These are phyloP conservation scores for Alternaria brassicicola DNA, from an alignment of 2,329 filamentous ascomycete species.

Conservation along the genomic window DNA sequence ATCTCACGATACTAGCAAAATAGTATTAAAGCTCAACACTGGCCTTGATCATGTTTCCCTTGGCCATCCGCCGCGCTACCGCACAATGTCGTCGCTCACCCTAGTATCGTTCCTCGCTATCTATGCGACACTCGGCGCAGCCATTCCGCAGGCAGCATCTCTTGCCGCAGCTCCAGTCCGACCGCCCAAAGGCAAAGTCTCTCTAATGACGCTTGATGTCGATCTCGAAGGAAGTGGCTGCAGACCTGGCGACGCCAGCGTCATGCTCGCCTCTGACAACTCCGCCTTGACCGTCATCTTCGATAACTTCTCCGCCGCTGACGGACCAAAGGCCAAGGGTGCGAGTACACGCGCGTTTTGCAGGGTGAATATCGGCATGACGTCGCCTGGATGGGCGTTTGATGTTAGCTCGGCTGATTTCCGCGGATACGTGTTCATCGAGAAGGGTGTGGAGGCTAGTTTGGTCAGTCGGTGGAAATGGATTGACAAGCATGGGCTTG, in stretches of 20 bases:
- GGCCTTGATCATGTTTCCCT: background rate
- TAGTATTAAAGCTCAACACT: background rate
- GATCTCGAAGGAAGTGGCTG: constrained; percentile 35
- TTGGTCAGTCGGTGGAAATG: constrained; percentile 40
- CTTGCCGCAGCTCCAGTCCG: constrained; percentile 5
- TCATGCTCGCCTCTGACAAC: constrained; percentile 28
- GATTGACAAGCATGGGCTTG: constrained; percentile 28
- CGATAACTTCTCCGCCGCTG: constrained; percentile 34
- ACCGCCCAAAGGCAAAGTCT: constrained; percentile 24
- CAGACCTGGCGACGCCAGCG: constrained; percentile 26
- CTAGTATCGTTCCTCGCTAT: background rate
- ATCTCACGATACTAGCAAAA: too few relatives aligned
- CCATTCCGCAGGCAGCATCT: background rate
- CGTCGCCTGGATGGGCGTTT: constrained; percentile 33
- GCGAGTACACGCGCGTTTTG: constrained; percentile 34
- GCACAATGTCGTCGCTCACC: background rate
- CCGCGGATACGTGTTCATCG: constrained; percentile 29
- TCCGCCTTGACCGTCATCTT: constrained; percentile 34
- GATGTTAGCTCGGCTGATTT: constrained; percentile 34
- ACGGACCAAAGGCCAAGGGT: constrained; percentile 27
- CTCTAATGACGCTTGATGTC: constrained; percentile 21
- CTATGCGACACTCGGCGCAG: background rate
- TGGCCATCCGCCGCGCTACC: background rate
- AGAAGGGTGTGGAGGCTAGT: constrained; percentile 23
- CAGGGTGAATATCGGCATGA: constrained; percentile 31